phyloP scores from a whole-genome alignment of 805 yeast genomes.

The Candida nitratophila region DNA sequence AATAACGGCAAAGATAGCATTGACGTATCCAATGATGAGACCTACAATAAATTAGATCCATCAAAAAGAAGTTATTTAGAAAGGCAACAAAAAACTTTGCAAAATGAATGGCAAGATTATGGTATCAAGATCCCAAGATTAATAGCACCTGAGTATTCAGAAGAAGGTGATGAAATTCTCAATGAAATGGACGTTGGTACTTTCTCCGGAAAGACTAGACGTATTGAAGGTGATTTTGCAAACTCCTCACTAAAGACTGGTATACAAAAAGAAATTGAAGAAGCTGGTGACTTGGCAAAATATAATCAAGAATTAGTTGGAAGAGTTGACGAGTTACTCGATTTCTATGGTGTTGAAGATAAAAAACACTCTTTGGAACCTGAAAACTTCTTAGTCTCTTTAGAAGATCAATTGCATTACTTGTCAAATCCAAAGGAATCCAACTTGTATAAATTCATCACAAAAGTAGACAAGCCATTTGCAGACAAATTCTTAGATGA shows the following conservation, averaged over 20 bases:
- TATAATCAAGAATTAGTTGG: constrained; percentile 16
- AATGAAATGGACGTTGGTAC: not conserved
- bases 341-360: not conserved
- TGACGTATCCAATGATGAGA: too few species aligned
- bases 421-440: constrained; percentile 6
- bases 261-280: constrained; percentile 13
- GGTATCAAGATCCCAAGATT: not conserved
- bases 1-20: too few species aligned
- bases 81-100: not conserved
- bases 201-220: not conserved
- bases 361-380: not conserved
- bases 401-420: not conserved
- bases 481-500: constrained; percentile 12
- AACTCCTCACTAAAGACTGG: constrained; percentile 4
- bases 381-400: not conserved
- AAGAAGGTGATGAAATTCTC: not conserved
- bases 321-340: constrained; percentile 1
- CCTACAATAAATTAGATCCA: constrained; percentile 13
- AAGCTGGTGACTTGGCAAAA: constrained; percentile 4
- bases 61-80: not conserved
- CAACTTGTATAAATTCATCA: constrained; percentile 14
- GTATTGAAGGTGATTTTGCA: not conserved
- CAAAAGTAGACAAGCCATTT: constrained; percentile 19
- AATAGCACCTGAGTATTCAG: not conserved
- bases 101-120: not conserved